A percentile compares a stretch with the other conserved stretches of the same genome.
These are phyloP conservation scores for Rhododendron ovatum DNA, from an alignment of 148 eudicot genomes.

Conservation along the genomic window DNA sequence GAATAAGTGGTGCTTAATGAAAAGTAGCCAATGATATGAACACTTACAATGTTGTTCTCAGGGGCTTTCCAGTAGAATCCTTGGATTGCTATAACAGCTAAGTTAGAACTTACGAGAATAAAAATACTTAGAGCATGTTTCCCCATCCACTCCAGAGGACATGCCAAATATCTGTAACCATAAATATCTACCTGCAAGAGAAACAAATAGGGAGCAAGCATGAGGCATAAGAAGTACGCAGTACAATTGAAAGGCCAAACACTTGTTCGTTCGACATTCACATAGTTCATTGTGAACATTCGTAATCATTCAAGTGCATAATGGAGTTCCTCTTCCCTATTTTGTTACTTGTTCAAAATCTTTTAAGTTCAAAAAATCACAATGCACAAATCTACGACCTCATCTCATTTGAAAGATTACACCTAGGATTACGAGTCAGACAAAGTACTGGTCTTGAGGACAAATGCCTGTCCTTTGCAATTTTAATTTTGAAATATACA, in stretches of 20 bases:
- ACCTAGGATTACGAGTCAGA: neutral
- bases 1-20: neutral
- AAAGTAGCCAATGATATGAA: neutral
- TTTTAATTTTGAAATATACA: neutral
- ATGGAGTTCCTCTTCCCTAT: neutral
- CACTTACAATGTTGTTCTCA: constrained; percentile 68
- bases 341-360: neutral
- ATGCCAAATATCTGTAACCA: constrained; percentile 42
- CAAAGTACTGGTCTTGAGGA: neutral
- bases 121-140: constrained; percentile 70
- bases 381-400: neutral
- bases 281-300: neutral
- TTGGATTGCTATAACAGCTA: constrained; percentile 61
- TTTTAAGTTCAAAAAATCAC: neutral
- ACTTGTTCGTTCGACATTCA: neutral
- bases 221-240: neutral
- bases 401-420: neutral
- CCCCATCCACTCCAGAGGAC: constrained; percentile 72
- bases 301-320: neutral
- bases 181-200: constrained; percentile 67
- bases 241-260: neutral
- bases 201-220: neutral
- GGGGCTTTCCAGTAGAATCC: constrained; percentile 72
- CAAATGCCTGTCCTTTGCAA: neutral
- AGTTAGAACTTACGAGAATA: constrained; percentile 57